Base-by-base conservation (phyloP, 2,329 filamentous ascomycete genomes). In the Alternaria sp. region DNA sequence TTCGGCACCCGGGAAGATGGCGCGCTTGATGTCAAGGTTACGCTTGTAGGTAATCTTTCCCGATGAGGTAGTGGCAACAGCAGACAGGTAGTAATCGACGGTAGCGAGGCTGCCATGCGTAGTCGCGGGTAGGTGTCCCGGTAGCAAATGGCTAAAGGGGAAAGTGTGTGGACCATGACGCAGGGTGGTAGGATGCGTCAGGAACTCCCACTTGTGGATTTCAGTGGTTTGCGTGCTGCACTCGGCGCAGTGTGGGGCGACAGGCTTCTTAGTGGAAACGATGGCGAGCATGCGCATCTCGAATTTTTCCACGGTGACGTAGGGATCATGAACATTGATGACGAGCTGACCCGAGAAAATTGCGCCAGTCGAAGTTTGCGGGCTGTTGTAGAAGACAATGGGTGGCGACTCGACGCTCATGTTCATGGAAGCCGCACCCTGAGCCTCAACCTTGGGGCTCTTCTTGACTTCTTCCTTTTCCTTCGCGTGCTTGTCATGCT, bases 131-230 rank as follows among this genome's bases (percentile, higher is more conserved):
- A 97, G 85, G 72, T 94, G 86, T 20, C 95, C 95, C 2, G 89
- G 88, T 44, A 99, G 86, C 52, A 97, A 84, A 68, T 93, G 90
- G 69, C 93, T 96, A 79, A 97, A 97, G 49, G 95, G 94, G 75
- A 94, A 96, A 46, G 88, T 85, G 78, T 97, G 93, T 51, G 85
- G 80, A 61, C 90, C 89, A 79, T 74, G 68, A 30, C 67, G 65
- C 49, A 77, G 57, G 24, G 70, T 74, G 3, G 76, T 69, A n/a
- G 73, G 70, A 16, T 76, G 73, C 51, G 79, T 79, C 67, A 85
- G 81, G 71, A 98, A 91, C 32, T 87, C 86, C 93, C 93, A 97
- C 54, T 85, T 87, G 77, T 90, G 89, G 63, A 98, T 80, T 75
- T 93, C 88, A 36, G 88, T 92, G 59, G 85, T 86, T 74, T 91